phyloP scores from a whole-genome alignment of 495 filamentous ascomycete species.

The Schizothecium vesticola region DNA sequence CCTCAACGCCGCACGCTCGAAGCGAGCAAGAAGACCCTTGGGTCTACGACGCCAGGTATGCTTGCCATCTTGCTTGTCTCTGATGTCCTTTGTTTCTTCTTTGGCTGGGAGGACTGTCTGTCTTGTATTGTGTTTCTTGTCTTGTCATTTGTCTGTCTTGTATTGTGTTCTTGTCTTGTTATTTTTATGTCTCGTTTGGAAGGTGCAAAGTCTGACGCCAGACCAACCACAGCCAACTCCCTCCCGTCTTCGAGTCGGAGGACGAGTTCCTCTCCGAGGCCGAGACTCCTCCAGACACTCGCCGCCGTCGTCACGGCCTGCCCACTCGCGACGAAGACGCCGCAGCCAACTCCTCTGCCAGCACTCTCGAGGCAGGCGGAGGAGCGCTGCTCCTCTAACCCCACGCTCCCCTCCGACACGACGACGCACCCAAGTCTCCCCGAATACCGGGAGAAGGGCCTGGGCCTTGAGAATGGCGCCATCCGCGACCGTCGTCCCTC shows the following conservation, averaged over 20 bases:
- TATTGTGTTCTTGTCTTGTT: too few relatives aligned
- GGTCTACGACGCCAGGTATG: background rate
- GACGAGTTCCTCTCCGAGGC: background rate
- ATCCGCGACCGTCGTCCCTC: background rate
- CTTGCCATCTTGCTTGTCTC: background rate
- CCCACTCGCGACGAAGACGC: background rate
- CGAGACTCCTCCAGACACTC: background rate
- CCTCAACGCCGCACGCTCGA: background rate
- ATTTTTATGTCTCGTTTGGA: background rate
- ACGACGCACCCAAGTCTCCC: background rate
- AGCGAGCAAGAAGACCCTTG: background rate
- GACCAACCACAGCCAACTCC: background rate
- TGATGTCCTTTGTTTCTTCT: background rate
- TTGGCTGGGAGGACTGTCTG: too few relatives aligned
- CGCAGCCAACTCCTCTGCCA: background rate
- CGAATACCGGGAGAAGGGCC: background rate
- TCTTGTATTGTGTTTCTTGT: too few relatives aligned
- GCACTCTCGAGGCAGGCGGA: background rate
- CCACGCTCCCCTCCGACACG: background rate
- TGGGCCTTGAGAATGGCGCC: background rate
- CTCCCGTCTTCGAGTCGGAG: background rate
- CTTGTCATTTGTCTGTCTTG: too few relatives aligned
- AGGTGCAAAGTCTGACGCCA: background rate
- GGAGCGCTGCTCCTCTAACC: background rate
- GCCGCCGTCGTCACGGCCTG: background rate